phyloP scores from a whole-genome alignment of 2,329 filamentous ascomycete genomes.

The Emmonsiellopsis sp. region DNA sequence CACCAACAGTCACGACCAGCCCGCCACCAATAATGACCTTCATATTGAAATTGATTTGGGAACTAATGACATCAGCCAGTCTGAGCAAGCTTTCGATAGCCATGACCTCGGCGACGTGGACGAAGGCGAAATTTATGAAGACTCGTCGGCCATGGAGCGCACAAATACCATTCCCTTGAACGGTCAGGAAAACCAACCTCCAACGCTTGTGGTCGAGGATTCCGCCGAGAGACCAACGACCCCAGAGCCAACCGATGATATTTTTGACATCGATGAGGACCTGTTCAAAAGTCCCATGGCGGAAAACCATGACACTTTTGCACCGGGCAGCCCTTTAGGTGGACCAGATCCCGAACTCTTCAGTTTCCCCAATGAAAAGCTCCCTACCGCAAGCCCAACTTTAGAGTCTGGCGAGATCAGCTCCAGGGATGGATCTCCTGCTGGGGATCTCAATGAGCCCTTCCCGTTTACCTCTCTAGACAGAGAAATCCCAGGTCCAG shows the following conservation, averaged over 20 bases:
- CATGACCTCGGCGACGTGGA: slow-evolving; percentile 6
- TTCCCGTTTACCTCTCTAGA: background rate
- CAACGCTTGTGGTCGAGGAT: background rate
- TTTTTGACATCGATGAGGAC: slow-evolving; percentile 25
- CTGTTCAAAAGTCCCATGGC: slow-evolving; percentile 18
- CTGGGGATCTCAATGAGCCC: background rate
- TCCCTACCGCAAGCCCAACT: background rate
- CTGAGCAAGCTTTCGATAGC: background rate
- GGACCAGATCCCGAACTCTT: background rate
- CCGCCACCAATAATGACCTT: background rate
- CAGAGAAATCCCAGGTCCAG: background rate
- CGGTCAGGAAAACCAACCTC: background rate
- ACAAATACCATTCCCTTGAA: background rate
- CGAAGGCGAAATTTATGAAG: slow-evolving; percentile 10
- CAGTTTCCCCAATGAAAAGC: background rate
- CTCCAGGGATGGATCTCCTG: background rate
- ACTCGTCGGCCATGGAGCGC: background rate
- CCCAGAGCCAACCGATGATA: slow-evolving; percentile 18
- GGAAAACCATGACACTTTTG: background rate
- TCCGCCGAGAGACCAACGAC: slow-evolving; percentile 5
- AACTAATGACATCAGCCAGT: background rate
- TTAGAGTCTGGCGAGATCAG: background rate
- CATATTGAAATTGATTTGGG: slow-evolving; percentile 6
- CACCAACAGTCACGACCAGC: background rate
- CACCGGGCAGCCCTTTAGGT: background rate